Base-by-base conservation (phyloP, 306 rosid genomes). In the Carpinus fangiana region DNA sequence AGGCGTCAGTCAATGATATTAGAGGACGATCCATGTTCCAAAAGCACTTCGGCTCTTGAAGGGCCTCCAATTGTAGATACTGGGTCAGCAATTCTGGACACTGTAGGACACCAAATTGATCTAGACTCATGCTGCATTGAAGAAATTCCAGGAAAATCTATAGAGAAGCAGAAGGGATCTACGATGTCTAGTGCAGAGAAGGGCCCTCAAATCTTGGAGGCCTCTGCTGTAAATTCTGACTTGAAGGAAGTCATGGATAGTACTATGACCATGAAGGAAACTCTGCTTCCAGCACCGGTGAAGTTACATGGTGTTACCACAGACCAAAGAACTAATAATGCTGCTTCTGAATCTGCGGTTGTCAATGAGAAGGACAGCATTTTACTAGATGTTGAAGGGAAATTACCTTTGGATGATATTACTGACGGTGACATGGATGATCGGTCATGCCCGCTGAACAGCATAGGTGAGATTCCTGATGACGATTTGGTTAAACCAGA, bases 221-320 rank as follows among this genome's bases (percentile, higher is more conserved):
- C 6, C 12, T 73, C 79, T 73, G 46, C 75, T 66, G 75, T 23
- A 55, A 45, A 72, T 71, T 13, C 23, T n/a, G n/a, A 41, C 78
- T 28, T 59, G 31, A 55, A 50, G 50, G 46, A 53, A 55, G n/a
- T 38, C 16, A 43, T 31, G 9, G 77, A 76, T 31, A 7, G 6
- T 14, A 23, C 18, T 8, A n/a, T 5, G 8, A 20, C 59, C 47
- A 4, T 74, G 41, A 45, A 57, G n/a, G 72, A 9, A 20, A 21
- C 28, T 47, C 72, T 47, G 72, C 41, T 50, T 10, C 12, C 60
- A 51, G 41, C 61, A 36, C 60, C 76, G 0, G 2, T 47, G 50
- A 41, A 26, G 69, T 43, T 26, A 17, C 34, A 60, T 14, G n/a
- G 59, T 47, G 21, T 60, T 12, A 14, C 70, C 51, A 10, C 14